Evolutionary conservation across 2,329 filamentous ascomycete genomes (phyloP), one percentile per base, ranked within the genome.

Genomic region (Hymenoscyphus scutula): DNA sequence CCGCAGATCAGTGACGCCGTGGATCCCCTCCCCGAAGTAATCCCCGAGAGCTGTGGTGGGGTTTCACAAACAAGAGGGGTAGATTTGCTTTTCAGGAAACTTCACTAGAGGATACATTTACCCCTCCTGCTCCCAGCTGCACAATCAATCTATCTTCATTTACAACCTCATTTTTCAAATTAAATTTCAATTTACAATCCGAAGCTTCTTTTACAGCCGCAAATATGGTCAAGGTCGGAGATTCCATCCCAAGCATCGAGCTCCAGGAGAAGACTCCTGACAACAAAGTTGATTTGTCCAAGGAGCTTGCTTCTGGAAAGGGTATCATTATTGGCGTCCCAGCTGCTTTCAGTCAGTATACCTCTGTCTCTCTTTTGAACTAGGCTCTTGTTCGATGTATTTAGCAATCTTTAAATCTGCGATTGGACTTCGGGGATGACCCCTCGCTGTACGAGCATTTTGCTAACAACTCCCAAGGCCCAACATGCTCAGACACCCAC

Each of bases 301-400:
- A 89, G 67, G 91, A 96, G 79, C 83, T 96, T 67, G 74, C 76
- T 65, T 82, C 82, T 66, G 87, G 85, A 67, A 90, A 91, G 73
- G 92, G 90, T 62, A 78, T 97, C 71, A 89, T 98, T 74, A 84
- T 98, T 69, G 92, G 92, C 66, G 90, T 95, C 32, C 92, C 92
- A 1, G 91, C 89, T 58, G 91, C 90, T 61, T 94, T 92, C 77
- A 84, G 82, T 81, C 75, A 65, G 81, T 78, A 38, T 4, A 25
- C 27, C 17, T 19, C 60, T 60, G 30, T 11, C 53, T 19, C 37
- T 59, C 11, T 2, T 25, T 19, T 10, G 10, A 5, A 38, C n/a
- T 48, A 10, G 5, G 19, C n/a, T 10, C 17, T 8, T 11, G 41
- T 23, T 3, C 41, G 7, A 7, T 48, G 0, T 7, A 17, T 37